phyloP scores from a whole-genome alignment of 208 protist species.

The Trichomonas tenax region DNA sequence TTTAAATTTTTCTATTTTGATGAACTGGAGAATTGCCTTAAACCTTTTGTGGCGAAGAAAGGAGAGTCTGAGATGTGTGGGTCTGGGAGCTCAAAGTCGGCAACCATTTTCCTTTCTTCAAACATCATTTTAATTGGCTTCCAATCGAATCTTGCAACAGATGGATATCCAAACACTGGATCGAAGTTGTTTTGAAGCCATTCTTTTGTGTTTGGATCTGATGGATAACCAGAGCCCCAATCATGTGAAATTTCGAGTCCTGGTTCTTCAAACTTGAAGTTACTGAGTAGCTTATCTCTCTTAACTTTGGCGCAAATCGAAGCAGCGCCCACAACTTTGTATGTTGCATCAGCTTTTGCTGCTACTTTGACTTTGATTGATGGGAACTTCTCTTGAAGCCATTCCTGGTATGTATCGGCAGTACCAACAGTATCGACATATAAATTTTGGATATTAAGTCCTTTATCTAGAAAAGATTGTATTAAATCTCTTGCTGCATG shows the following conservation, averaged over 20 bases:
- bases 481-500: constrained; percentile 29
- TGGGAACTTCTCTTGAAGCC: not conserved
- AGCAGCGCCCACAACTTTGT: constrained; percentile 31
- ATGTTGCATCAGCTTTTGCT: constrained; percentile 30
- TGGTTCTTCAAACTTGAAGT: constrained; percentile 12
- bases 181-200: constrained; percentile 28
- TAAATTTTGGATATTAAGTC: constrained; percentile 27
- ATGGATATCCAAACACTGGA: constrained; percentile 33
- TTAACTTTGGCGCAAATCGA: constrained; percentile 34
- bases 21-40: not conserved
- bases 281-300: not conserved
- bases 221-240: constrained; percentile 13
- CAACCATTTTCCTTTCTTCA: not conserved
- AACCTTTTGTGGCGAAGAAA: not conserved
- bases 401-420: constrained; percentile 30
- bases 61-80: not conserved
- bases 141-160: constrained; percentile 30
- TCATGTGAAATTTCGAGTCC: not conserved
- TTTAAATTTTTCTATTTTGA: not conserved
- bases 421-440: constrained; percentile 45
- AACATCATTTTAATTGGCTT: not conserved
- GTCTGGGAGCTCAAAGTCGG: not conserved
- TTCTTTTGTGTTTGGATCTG: constrained; percentile 19
- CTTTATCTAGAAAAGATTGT: constrained; percentile 16
- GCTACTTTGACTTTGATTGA: constrained; percentile 24